phyloP scores from a whole-genome alignment of 305 asterid genomes.

The Solanum hybrid region DNA sequence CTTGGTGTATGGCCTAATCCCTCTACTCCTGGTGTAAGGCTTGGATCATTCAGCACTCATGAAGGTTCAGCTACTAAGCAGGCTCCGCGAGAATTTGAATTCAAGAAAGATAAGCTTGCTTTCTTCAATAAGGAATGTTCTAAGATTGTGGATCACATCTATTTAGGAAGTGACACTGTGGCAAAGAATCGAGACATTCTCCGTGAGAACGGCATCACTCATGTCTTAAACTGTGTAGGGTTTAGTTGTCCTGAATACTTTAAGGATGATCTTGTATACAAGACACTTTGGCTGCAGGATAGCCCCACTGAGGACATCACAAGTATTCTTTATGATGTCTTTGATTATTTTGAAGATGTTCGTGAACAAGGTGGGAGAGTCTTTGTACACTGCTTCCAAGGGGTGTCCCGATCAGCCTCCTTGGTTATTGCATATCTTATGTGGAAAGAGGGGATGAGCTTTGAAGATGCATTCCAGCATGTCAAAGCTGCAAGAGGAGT shows the following conservation, averaged over 20 bases:
- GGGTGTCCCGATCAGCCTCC: conserved; percentile 89
- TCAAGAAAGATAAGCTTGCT: conserved; percentile 66
- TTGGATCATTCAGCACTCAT: conserved; percentile 36
- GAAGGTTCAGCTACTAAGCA: conserved; percentile 30
- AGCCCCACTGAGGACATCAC: conserved; percentile 91
- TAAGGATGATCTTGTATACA: conserved; percentile 69
- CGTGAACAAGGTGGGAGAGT: conserved; percentile 74
- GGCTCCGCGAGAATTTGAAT: conserved; percentile 49
- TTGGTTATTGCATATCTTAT: conserved; percentile 92
- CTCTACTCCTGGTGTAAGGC: conserved; percentile 62
- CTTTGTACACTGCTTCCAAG: conserved; percentile 86
- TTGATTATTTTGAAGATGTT: conserved; percentile 89
- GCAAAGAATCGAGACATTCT: conserved; percentile 81
- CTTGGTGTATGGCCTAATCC: conserved; percentile 82
- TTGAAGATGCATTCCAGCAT: conserved; percentile 79
- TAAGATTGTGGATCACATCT: conserved; percentile 61
- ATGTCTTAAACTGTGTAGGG: conserved; percentile 94
- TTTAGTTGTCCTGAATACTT: conserved; percentile 75
- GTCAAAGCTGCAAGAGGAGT: conserved; percentile 88
- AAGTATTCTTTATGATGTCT: conserved; percentile 76
- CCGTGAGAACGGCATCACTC: conserved; percentile 61
- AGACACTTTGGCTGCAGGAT: conserved; percentile 94
- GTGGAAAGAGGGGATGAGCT: conserved; percentile 81
- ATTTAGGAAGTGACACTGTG: conserved; percentile 70
- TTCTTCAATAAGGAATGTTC: conserved; percentile 87